Base-by-base conservation (phyloP, 1,139 yeast genomes). In the Sugiyamaella paludigena region DNA sequence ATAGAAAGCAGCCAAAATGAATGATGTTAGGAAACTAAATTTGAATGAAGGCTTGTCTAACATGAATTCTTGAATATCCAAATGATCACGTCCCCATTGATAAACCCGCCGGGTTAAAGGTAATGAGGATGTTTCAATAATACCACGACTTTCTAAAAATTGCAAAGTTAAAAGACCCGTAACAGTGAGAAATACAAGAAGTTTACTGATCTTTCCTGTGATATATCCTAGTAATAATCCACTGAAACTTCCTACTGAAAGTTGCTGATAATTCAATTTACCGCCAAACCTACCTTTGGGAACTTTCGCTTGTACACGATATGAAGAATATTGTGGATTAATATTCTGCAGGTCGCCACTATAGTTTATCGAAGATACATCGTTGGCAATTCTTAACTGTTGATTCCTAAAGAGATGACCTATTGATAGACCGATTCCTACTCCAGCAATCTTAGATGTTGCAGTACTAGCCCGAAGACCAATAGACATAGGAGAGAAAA, bases 31-130 rank as follows among this genome's bases (percentile, higher is more conserved):
- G 64, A 84, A 84, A 35, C 84, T 75, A 30, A 80, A 57, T 67
- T 82, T 83, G 71, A 84, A 84, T 53, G 84, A 78, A 37, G 85
- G 82, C 58, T 82, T 78, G 51, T 81, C 79, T 53, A 83, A 74
- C 13, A 83, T 66, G 64, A 83, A 71, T 43, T 74, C 73, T 59
- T 76, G 74, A 54, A 81, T 63, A 56, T 81, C 78, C 52, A 80
- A 65, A 50, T 67, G 64, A 40, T 73, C 71, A 15, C 72, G 66
- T 37, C 83, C 83, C 57, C 81, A 64, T 15, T 63, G 67, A 39
- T 80, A 60, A 37, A 74, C 57, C 43, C 70, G 68, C 40, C 69
- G 74, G 76, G 81, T 75, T 46, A 60, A 35, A 32, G 63, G 63
- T 32, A 80, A 76, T 43, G 72, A 67, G 13, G 63, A 63, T 30